These are phyloP conservation scores for Casuarina cunninghamiana DNA, from an alignment of 306 rosid species.

Conservation along the genomic window DNA sequence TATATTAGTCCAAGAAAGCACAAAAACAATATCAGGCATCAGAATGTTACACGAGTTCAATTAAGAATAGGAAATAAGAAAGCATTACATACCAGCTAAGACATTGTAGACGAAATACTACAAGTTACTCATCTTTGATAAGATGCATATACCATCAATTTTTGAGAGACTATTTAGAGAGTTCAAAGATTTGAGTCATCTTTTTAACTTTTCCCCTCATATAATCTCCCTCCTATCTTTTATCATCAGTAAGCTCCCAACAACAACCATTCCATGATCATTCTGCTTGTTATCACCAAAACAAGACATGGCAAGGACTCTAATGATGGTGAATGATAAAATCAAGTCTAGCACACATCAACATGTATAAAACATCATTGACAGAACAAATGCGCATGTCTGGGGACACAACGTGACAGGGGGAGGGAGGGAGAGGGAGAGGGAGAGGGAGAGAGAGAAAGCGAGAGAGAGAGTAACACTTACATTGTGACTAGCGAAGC, in stretches of 20 bases:
- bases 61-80: constrained; percentile 1
- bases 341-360: not conserved
- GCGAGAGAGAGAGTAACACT: constrained; percentile 34
- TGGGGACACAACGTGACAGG: constrained; percentile 1
- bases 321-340: not conserved
- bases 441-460: constrained; percentile 13
- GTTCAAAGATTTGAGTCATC: not conserved
- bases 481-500: constrained; percentile 67
- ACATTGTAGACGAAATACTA: not conserved
- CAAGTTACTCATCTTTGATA: not conserved
- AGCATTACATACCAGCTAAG: not conserved
- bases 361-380: not conserved
- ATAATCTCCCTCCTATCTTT: not conserved
- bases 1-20: constrained; percentile 6
- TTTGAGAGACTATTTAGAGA: not conserved
- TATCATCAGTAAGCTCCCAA: not conserved
- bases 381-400: constrained; percentile 6
- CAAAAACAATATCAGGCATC: constrained; percentile 8
- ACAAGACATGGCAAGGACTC: not conserved
- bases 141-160: not conserved
- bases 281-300: not conserved
- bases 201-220: not conserved
- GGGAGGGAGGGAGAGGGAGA: not conserved
- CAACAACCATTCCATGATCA: not conserved
- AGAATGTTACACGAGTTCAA: not conserved